These are phyloP conservation scores for Trichoderma aggressivum DNA, from an alignment of 2,329 filamentous ascomycete genomes.

Conservation along the genomic window DNA sequence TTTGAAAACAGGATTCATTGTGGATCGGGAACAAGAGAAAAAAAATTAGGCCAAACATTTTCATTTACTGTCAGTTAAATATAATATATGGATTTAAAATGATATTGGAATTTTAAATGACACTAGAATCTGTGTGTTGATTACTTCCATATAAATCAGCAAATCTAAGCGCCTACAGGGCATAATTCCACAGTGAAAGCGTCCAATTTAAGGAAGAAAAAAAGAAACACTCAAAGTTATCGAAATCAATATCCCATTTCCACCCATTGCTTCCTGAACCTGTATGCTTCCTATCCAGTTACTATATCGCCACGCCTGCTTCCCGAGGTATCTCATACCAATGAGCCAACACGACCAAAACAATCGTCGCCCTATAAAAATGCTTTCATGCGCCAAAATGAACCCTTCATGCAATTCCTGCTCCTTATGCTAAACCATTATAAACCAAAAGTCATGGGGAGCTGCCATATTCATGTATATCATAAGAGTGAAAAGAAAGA, in stretches of 20 bases:
- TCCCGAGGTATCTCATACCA: not conserved
- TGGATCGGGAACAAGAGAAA: slow-evolving; percentile 3
- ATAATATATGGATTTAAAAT: not conserved
- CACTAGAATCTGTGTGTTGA: not conserved
- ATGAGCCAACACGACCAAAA: not conserved
- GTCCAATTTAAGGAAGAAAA: too few species aligned
- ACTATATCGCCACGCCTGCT: not conserved
- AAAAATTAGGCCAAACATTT: not conserved
- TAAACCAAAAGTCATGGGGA: not conserved
- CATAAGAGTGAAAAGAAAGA: not conserved
- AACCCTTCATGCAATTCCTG: not conserved
- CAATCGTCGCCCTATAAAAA: not conserved
- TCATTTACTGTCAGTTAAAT: not conserved
- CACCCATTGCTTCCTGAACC: not conserved
- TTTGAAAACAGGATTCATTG: not conserved
- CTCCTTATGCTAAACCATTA: not conserved
- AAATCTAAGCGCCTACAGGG: not conserved
- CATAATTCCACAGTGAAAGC: not conserved
- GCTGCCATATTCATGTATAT: not conserved
- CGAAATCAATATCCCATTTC: not conserved
- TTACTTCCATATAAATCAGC: not conserved
- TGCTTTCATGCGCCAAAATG: not conserved
- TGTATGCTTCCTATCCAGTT: not conserved
- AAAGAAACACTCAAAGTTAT: not conserved
- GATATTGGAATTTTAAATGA: not conserved